phyloP scores from a whole-genome alignment of 176 grass and related monocot species.

The Cocos nucifera region DNA sequence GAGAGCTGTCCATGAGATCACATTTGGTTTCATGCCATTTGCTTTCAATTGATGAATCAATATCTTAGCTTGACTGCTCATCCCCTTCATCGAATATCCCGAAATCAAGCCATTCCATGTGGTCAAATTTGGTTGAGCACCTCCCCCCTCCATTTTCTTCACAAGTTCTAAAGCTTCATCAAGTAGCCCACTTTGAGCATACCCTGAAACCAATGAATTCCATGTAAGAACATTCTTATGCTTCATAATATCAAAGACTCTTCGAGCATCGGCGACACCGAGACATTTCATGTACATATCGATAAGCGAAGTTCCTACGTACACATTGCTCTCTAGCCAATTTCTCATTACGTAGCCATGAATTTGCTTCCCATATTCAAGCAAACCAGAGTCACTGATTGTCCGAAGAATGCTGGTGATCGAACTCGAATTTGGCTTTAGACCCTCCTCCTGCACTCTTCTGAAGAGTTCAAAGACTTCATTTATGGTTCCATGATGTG shows the following conservation, averaged over 20 bases:
- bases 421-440: constrained; percentile 41
- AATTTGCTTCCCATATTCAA: constrained; percentile 41
- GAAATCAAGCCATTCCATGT: constrained; percentile 84
- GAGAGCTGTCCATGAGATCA: constrained; percentile 63
- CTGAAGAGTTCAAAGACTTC: constrained; percentile 36
- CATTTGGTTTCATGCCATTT: constrained; percentile 43
- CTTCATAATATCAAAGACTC: constrained; percentile 45
- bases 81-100: constrained; percentile 47
- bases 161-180: constrained; percentile 45
- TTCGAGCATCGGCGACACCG: constrained; percentile 36
- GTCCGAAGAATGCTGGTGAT: constrained; percentile 57
- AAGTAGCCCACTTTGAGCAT: constrained; percentile 34
- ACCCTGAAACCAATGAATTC: constrained; percentile 67
- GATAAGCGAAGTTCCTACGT: constrained; percentile 52
- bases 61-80: constrained; percentile 47
- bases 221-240: constrained; percentile 59
- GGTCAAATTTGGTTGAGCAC: constrained; percentile 51
- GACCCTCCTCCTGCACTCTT: constrained; percentile 28
- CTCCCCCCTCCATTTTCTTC: constrained; percentile 47
- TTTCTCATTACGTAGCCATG: constrained; percentile 56
- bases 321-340: constrained; percentile 33
- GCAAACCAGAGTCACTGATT: constrained; percentile 29
- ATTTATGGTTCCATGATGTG: constrained; percentile 34
- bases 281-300: constrained; percentile 73
- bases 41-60: constrained; percentile 59